Conservation (phyloP, 2,329 filamentous ascomycete genomes). For the Microthyrium microscopicum region DNA sequence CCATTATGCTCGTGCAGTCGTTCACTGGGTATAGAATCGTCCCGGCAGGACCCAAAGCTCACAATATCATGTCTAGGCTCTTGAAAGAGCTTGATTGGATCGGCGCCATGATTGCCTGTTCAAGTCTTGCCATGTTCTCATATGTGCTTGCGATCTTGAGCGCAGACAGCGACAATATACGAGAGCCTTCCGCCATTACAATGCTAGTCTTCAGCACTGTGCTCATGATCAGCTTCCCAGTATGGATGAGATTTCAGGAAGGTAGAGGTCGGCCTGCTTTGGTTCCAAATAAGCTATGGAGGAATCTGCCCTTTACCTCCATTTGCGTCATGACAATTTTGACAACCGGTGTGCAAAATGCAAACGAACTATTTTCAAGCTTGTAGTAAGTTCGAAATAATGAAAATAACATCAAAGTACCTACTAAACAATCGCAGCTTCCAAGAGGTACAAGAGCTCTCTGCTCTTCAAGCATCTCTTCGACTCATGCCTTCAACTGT, state of each 20-base stretch:
- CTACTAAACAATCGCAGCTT: no score
- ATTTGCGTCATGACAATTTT: conserved; percentile 33
- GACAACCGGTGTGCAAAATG: conserved; percentile 21
- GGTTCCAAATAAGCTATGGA: conserved; percentile 47
- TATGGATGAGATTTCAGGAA: conserved; percentile 37
- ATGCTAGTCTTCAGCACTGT: conserved; percentile 28
- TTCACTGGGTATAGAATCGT: conserved; percentile 14
- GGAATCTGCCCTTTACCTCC: conserved; percentile 36
- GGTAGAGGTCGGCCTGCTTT: conserved; percentile 32
- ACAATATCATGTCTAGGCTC: conserved; percentile 11
- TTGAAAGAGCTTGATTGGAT: conserved; percentile 36
- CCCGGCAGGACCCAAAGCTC: conserved; percentile 8
- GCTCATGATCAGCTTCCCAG: conserved; percentile 32
- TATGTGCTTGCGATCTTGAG: conserved; percentile 36
- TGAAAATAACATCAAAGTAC: no score
- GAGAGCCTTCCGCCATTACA: conserved; percentile 26
- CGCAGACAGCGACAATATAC: conserved; percentile 24
- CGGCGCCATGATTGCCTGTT: conserved; percentile 29
- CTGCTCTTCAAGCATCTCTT: conserved; percentile 21
- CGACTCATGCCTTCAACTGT: conserved; percentile 26
- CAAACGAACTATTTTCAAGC: conserved; percentile 22
- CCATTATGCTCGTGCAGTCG: conserved; percentile 21
- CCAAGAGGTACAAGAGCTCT: conserved; percentile 22
- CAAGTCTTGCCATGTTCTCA: conserved; percentile 31
- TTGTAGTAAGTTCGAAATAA: no score